Conservation (phyloP, 306 rosid species). For the Pyrus betulifolia region DNA sequence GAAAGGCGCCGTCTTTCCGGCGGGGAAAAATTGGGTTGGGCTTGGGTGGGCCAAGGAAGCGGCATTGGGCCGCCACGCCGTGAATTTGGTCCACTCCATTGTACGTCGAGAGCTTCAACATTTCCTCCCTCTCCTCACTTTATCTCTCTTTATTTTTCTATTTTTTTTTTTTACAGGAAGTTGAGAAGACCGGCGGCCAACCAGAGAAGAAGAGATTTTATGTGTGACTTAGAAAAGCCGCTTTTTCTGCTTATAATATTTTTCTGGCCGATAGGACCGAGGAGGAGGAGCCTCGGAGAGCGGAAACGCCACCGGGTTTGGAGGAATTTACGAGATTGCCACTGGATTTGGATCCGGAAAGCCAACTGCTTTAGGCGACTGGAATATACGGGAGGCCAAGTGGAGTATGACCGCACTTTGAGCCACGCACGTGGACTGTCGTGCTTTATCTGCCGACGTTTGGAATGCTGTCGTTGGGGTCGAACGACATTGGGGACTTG, state of each 20-base stretch:
- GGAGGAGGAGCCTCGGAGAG: background rate
- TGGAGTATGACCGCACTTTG: background rate
- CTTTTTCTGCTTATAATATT: background rate
- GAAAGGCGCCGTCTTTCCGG: slow-evolving; percentile 21
- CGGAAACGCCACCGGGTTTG: slow-evolving; percentile 7
- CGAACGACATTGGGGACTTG: background rate
- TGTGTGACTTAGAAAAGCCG: background rate
- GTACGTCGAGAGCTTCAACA: slow-evolving; percentile 65
- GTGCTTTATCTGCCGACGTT: background rate
- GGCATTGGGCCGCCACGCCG: slow-evolving; percentile 48
- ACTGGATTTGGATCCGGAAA: background rate
- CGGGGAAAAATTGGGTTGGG: background rate
- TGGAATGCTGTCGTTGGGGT: background rate
- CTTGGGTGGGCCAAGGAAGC: slow-evolving; percentile 30
- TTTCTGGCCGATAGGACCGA: slow-evolving; percentile 34
- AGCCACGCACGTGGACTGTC: background rate
- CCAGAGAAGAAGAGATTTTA: background rate
- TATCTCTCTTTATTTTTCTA: background rate
- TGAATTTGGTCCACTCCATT: slow-evolving; percentile 64
- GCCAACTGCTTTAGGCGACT: background rate
- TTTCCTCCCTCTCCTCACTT: background rate
- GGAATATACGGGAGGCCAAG: background rate
- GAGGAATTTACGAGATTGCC: slow-evolving; percentile 23
- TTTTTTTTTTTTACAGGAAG: background rate
- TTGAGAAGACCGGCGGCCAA: background rate